Conservation (phyloP, 2,329 filamentous ascomycete genomes). For the Pochonia chlamydosporia region DNA sequence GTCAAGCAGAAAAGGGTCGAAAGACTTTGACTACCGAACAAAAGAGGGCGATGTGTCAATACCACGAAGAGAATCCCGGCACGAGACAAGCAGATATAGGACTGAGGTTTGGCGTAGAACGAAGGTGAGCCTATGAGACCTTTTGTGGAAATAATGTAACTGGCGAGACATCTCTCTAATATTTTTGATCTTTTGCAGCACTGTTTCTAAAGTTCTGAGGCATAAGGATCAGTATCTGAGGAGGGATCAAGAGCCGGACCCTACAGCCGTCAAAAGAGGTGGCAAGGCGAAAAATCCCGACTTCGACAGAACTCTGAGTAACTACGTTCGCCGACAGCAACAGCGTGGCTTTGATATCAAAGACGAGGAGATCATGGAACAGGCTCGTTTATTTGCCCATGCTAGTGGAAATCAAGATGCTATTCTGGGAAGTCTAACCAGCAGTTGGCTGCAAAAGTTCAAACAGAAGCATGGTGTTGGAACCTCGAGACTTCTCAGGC, state of each 20-base stretch:
- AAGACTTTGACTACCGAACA: constrained; percentile 90
- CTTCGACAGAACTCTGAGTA: constrained; percentile 83
- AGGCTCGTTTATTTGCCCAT: constrained; percentile 74
- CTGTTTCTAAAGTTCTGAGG: constrained; percentile 94
- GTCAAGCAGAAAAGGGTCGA: constrained; percentile 57
- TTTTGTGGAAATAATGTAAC: no score
- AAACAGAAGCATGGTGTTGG: constrained; percentile 74
- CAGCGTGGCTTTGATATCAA: constrained; percentile 67
- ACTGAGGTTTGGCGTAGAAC: constrained; percentile 88
- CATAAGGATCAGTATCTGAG: constrained; percentile 93
- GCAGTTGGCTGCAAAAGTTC: constrained; percentile 88
- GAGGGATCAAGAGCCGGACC: constrained; percentile 65
- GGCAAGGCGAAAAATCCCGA: constrained; percentile 81
- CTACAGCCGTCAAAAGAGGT: constrained; percentile 57
- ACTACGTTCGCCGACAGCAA: constrained; percentile 80
- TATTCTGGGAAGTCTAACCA: constrained; percentile 64
- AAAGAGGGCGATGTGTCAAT: constrained; percentile 87
- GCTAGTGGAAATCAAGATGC: constrained; percentile 63
- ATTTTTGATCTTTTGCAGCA: constrained; percentile 50
- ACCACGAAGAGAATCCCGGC: constrained; percentile 82
- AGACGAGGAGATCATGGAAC: constrained; percentile 78
- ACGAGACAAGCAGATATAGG: constrained; percentile 97
- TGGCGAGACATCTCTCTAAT: no score
- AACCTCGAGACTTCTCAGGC: constrained; percentile 43
- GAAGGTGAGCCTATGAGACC: no score